Conservation (phyloP, 2,329 filamentous ascomycete species). For the Piedraia hortae region DNA sequence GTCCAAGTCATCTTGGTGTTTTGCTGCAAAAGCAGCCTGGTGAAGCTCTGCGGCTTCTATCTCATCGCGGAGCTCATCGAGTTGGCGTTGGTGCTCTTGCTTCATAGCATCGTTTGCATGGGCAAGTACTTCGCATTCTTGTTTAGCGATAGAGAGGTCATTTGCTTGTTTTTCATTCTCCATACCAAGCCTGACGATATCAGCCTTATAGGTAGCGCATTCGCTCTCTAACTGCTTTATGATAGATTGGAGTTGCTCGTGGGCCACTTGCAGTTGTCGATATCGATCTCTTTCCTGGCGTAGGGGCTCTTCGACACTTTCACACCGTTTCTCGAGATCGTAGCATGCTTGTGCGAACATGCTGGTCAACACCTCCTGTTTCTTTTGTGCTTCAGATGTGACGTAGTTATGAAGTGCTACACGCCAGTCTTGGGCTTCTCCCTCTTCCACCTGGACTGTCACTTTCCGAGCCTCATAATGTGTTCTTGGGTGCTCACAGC, state of each 20-base stretch:
- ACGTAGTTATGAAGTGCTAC: slow-evolving; percentile 19
- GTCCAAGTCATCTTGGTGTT: slow-evolving; percentile 16
- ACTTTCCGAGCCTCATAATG: background rate
- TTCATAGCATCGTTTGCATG: slow-evolving; percentile 14
- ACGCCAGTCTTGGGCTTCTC: slow-evolving; percentile 29
- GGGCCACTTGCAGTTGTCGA: background rate
- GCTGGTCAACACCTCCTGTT: slow-evolving; percentile 20
- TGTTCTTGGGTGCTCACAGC: background rate
- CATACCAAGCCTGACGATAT: too few relatives aligned
- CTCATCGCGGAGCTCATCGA: slow-evolving; percentile 14
- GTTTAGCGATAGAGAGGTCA: too few relatives aligned
- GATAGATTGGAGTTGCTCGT: too few relatives aligned
- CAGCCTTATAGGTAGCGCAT: too few relatives aligned
- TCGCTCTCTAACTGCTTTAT: too few relatives aligned
- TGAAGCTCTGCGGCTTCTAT: slow-evolving; percentile 20
- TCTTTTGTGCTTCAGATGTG: slow-evolving; percentile 15
- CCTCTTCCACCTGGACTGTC: too few relatives aligned
- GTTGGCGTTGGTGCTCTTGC: slow-evolving; percentile 2
- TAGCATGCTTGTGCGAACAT: slow-evolving; percentile 26
- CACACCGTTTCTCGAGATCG: slow-evolving; percentile 28
- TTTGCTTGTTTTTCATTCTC: too few relatives aligned
- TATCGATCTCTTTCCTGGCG: slow-evolving; percentile 14
- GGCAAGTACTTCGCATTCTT: too few relatives aligned
- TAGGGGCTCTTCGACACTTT: slow-evolving; percentile 26
- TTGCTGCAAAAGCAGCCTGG: slow-evolving; percentile 16